phyloP scores from a whole-genome alignment of 805 yeast species.

The Candida corydali region DNA sequence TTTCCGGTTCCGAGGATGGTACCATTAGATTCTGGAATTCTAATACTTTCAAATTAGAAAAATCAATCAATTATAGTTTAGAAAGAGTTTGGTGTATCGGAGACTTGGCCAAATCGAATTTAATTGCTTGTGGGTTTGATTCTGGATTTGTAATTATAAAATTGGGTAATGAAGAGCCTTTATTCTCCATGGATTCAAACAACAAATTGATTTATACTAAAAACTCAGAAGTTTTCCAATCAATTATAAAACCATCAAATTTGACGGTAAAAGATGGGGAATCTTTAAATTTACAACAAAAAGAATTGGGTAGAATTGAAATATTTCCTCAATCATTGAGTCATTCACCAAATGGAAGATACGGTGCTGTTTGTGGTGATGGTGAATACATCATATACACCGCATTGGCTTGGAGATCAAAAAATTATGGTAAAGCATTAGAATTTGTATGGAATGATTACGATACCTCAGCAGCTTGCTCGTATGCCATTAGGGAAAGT shows the following conservation, averaged over 20 bases:
- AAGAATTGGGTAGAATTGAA: conserved; percentile 93
- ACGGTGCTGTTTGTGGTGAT: conserved; percentile 95
- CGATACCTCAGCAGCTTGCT: conserved; percentile 52
- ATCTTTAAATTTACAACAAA: conserved; percentile 66
- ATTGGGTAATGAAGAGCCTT: conserved; percentile 91
- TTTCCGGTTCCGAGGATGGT: conserved; percentile 96
- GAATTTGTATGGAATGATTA: conserved; percentile 96
- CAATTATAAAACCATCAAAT: conserved; percentile 67
- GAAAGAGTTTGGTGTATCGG: conserved; percentile 97
- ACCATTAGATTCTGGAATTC: conserved; percentile 94
- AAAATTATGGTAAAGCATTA: conserved; percentile 82
- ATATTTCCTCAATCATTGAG: conserved; percentile 81
- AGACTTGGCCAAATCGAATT: conserved; percentile 63
- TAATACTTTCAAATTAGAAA: conserved; percentile 88
- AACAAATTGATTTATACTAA: conserved; percentile 91
- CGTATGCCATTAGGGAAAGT: conserved; percentile 78
- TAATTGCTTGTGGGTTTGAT: conserved; percentile 90
- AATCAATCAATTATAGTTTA: conserved; percentile 82
- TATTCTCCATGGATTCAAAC: conserved; percentile 85
- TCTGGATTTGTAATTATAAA: conserved; percentile 87
- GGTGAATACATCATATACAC: conserved; percentile 96
- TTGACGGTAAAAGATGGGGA: conserved; percentile 76
- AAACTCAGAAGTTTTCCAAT: conserved; percentile 82
- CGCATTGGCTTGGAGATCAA: conserved; percentile 97
- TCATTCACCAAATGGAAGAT: conserved; percentile 97